Conservation (phyloP, 2,329 filamentous ascomycete species). For the Phialophora macrospora region DNA sequence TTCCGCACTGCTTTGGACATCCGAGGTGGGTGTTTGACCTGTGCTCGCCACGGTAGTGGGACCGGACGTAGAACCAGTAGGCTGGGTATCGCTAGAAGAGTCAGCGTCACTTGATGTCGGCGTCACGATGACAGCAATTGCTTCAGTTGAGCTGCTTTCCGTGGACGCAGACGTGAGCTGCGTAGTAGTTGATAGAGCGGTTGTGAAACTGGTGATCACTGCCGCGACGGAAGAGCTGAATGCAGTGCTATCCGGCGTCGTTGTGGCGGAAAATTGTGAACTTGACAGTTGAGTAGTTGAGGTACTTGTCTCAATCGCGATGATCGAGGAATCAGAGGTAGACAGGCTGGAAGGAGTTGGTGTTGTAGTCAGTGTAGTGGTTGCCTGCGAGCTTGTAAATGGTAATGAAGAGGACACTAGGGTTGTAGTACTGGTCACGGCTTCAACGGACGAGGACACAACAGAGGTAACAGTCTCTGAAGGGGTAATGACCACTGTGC, state of each 20-base stretch:
- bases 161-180: background rate
- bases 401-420: background rate
- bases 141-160: background rate
- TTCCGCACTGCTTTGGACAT: background rate
- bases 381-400: background rate
- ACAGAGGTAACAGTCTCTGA: background rate
- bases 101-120: background rate
- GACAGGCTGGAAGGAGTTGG: background rate
- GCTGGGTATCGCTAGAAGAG: background rate
- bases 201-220: background rate
- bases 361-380: background rate
- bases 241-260: background rate
- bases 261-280: background rate
- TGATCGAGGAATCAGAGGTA: background rate
- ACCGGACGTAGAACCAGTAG: background rate
- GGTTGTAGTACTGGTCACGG: background rate
- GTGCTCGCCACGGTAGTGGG: background rate
- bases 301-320: background rate
- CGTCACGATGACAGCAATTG: background rate
- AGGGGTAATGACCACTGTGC: background rate
- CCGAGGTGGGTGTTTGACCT: background rate
- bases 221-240: background rate
- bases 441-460: background rate
- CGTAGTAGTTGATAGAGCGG: background rate
- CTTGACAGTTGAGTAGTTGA: background rate